Base-by-base conservation (phyloP, 2,329 filamentous ascomycete species). In the Capronia coronata region DNA sequence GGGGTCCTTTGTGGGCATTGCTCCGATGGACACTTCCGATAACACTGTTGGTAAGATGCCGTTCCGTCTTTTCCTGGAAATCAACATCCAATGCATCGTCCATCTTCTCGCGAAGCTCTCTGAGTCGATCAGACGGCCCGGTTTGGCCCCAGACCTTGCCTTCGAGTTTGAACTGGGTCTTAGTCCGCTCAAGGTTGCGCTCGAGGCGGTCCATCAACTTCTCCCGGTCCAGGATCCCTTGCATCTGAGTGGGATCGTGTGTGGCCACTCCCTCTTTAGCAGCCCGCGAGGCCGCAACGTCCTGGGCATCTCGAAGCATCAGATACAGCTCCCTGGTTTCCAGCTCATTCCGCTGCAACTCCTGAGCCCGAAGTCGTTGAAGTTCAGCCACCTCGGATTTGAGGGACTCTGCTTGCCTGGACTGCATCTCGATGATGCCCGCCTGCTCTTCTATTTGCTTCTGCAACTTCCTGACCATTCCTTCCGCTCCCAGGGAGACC, bases 91-190 rank as follows among this genome's bases (percentile, higher is more conserved):
- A 75, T 45, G 75, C 75, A 19, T 78, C 81, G 56, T 97, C 93
- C 93, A 98, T 98, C 69, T 90, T 84, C 69, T 97, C 91, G 51
- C 93, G 84, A 43, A 97, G 75, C 58, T 94, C 91, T 58, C 93
- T 84, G 51, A 98, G 75, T 62, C 90, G 84, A 70, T 98, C 93
- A 38, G 89, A 96, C 10, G 93, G 91, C 29, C 87, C 87, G 57
- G 85, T 77, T 55, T 94, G 86, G 55, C 84, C 84, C 86, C 91
- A 95, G 7, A 88, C 83, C 66, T 87, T 87, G 59, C 93, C 93
- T 68, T 97, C 93, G 25, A 98, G 80, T 69, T 96, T 96, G 70
- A 88, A 95, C 65, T 97, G 90, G 1, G 93, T 97, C 78, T 97
- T 97, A 57, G 95, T 91, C 57, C 93, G 78, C 72, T 97, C 91